phyloP scores from a whole-genome alignment of 106 monocot genomes.

The Allium fistulosum region DNA sequence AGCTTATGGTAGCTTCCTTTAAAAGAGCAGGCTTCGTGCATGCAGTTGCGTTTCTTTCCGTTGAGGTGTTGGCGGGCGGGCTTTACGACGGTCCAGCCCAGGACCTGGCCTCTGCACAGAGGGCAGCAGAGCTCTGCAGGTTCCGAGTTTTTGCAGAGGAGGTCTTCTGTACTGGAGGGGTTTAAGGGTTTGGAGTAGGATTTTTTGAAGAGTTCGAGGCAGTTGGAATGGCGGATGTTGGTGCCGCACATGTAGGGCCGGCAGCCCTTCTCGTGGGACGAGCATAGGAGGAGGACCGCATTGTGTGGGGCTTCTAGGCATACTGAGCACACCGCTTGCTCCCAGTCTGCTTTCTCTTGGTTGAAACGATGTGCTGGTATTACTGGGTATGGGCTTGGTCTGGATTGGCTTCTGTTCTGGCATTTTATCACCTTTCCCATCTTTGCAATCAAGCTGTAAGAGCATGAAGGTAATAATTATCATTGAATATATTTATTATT shows the following conservation, averaged over 20 bases:
- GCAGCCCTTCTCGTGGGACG: constrained; percentile 18
- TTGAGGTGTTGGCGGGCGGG: constrained; percentile 6
- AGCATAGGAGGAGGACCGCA: constrained; percentile 18
- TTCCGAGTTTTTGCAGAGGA: background rate
- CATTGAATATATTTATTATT: too few species aligned
- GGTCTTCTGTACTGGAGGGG: background rate
- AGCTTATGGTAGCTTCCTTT: constrained; percentile 6
- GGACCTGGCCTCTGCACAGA: constrained; percentile 13
- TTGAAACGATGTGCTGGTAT: constrained; percentile 1
- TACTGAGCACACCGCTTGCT: constrained; percentile 11
- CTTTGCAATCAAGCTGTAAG: background rate
- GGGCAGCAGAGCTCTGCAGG: constrained; percentile 14
- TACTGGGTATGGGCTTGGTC: constrained; percentile 8
- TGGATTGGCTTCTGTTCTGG: constrained; percentile 1
- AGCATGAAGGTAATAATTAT: too few species aligned
- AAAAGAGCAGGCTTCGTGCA: constrained; percentile 12
- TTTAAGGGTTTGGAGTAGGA: constrained; percentile 2
- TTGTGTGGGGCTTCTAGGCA: constrained; percentile 18
- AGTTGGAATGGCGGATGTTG: constrained; percentile 15
- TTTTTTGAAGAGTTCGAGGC: constrained; percentile 16
- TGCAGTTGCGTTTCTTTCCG: constrained; percentile 12
- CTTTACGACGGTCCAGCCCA: constrained; percentile 12
- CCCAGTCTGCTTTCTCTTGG: constrained; percentile 10
- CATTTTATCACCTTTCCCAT: constrained; percentile 4
- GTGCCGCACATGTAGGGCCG: constrained; percentile 18